Conservation (phyloP, 1,284 basidiomycete genomes). For the Trametes versicolor region DNA sequence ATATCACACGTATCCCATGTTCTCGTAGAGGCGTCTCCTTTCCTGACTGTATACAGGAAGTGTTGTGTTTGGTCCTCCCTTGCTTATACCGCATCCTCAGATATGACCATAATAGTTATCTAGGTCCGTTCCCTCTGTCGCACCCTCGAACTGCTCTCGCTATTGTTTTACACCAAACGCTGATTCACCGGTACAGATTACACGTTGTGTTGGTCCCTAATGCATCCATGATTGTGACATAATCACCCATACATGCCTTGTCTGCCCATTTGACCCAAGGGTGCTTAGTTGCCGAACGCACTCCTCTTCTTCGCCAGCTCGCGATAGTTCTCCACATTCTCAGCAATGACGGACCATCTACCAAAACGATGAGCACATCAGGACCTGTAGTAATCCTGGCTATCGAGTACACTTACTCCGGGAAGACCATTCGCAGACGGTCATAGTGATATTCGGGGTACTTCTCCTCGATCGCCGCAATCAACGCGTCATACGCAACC, state of each 20-base stretch:
- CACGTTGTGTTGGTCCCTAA: conserved; percentile 2
- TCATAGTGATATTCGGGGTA: conserved; percentile 79
- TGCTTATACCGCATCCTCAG: conserved; percentile 14
- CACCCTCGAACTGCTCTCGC: background rate
- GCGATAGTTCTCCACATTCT: conserved; percentile 18
- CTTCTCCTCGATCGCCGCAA: conserved; percentile 61
- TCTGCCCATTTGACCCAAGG: background rate
- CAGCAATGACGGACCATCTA: conserved; percentile 22
- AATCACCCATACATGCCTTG: background rate
- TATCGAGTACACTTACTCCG: conserved; percentile 16
- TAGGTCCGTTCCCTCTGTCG: conserved; percentile 15
- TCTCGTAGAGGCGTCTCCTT: background rate
- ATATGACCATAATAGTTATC: conserved; percentile 11
- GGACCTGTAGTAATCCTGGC: background rate
- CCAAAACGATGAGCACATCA: background rate
- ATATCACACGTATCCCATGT: background rate
- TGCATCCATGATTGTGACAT: background rate
- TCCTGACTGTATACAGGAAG: background rate
- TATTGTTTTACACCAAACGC: conserved; percentile 3
- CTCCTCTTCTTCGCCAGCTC: conserved; percentile 27
- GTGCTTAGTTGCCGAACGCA: conserved; percentile 16
- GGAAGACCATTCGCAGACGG: conserved; percentile 61
- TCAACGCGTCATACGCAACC: conserved; percentile 74
- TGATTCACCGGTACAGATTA: conserved; percentile 14
- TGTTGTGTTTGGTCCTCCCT: background rate